Conservation (phyloP, 352 stramenopile genomes). For the Blastocystis hominis region DNA sequence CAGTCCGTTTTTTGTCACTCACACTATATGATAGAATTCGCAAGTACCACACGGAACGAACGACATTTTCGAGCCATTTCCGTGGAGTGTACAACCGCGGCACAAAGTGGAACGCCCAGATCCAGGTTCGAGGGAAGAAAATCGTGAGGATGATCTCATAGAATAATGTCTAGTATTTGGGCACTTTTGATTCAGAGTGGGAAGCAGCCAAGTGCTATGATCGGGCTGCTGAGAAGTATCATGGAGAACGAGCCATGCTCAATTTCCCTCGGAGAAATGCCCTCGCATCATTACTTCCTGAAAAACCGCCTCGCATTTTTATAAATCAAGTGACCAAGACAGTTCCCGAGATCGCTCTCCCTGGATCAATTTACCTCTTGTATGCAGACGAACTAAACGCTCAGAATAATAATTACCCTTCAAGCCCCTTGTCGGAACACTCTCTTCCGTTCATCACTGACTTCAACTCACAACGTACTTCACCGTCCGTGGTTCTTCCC, state of each 20-base stretch:
- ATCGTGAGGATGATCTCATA: neutral
- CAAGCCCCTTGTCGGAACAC: neutral
- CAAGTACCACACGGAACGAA: neutral
- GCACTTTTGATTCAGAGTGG: slow-evolving; percentile 46
- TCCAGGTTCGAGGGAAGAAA: slow-evolving; percentile 29
- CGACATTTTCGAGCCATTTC: neutral
- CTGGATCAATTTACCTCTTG: neutral
- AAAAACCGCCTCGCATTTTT: neutral
- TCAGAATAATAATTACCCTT: neutral
- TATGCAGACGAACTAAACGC: neutral
- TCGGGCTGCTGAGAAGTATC: neutral
- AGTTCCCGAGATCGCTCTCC: neutral
- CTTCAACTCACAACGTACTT: neutral
- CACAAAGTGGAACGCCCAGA: slow-evolving; percentile 41
- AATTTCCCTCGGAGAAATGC: neutral
- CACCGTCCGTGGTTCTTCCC: neutral
- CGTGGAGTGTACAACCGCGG: slow-evolving; percentile 45
- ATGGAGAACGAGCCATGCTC: slow-evolving; percentile 7
- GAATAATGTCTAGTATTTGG: slow-evolving; percentile 7
- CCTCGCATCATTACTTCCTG: neutral
- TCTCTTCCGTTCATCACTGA: neutral
- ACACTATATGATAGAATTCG: neutral
- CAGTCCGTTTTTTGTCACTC: no score
- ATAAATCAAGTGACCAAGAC: neutral
- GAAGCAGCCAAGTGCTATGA: slow-evolving; percentile 35